Conservation (phyloP, 768 basidiomycete species). For the Naematelia encephala region DNA sequence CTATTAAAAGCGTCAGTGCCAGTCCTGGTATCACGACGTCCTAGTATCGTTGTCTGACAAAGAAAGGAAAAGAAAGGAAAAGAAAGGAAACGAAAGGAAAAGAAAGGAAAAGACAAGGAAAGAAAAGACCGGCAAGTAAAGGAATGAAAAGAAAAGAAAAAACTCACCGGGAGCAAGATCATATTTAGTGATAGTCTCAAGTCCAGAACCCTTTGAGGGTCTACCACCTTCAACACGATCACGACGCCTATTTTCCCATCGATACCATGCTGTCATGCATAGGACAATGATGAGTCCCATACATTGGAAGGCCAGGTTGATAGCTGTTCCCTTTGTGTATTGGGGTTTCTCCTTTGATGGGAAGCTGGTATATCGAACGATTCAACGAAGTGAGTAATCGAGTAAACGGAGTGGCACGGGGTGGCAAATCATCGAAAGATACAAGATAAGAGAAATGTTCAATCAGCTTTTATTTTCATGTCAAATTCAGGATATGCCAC, state of each 20-base stretch:
- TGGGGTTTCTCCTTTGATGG: constrained; percentile 49
- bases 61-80: background rate
- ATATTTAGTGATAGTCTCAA: constrained; percentile 37
- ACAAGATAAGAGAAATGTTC: no score
- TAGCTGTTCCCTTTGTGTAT: constrained; percentile 45
- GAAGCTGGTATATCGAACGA: constrained; percentile 32
- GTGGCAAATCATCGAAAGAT: constrained; percentile 12
- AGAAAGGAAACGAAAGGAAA: background rate
- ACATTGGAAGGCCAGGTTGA: constrained; percentile 52
- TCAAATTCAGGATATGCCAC: no score
- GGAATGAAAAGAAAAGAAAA: background rate
- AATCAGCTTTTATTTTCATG: no score
- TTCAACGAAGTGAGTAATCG: constrained; percentile 1
- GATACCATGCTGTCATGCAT: constrained; percentile 48
- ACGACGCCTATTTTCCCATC: constrained; percentile 49
- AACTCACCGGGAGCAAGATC: constrained; percentile 38
- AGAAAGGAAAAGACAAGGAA: background rate
- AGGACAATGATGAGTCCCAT: constrained; percentile 46
- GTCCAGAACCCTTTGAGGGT: constrained; percentile 34
- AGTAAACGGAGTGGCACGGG: background rate
- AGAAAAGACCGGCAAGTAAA: background rate
- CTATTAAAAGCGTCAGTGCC: constrained; percentile 2
- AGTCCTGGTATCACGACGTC: no score
- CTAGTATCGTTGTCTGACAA: background rate
- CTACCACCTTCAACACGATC: constrained; percentile 49